Base-by-base conservation (phyloP, 2,329 filamentous ascomycete species). In the Colletotrichum camelliae region DNA sequence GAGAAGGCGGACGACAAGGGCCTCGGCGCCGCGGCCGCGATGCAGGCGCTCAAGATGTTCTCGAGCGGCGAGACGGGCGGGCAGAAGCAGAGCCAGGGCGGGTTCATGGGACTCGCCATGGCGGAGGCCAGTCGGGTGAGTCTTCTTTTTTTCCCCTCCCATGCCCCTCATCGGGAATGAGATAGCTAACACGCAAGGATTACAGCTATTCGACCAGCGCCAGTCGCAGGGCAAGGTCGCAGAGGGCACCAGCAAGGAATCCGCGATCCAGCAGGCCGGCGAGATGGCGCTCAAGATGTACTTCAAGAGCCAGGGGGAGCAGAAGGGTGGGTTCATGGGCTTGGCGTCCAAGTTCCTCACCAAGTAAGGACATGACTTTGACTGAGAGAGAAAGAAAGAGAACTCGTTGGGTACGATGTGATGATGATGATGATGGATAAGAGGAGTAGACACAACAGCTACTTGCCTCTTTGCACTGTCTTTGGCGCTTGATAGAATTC, bases 211-310 rank as follows among this genome's bases (percentile, higher is more conserved):
- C 79, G 91, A 93, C 78, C 85, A 87, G 82, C 91, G 92, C 83
- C 83, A 87, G 35, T 85, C 88, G 12, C 84, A 89, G 78, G 91
- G 91, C 79, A 88, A 90, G 79, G 86, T 91, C 24, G 82, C 86
- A 4, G 84, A 88, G 29, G 89, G 89, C 31, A 91, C 93, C 7
- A 94, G 91, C 85, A 98, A 98, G 90, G 92, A 98, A 85, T 93
- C 92, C 64, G 95, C 92, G 66, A 88, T 98, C 62, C 92, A 94
- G 82, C 88, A 93, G 83, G 96, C 96, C 4, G 96, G 93, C 2
- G 93, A 98, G 89, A 94, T 95, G 90, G 96, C 96, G 4, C 85
- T 98, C 80, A 96, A 98, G 90, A 94, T 98, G 91, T 98, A 96
- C 85, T 87, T 97, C 88, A 96, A 98, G 91, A 92, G 90, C 80